phyloP scores from a whole-genome alignment of 495 filamentous ascomycete genomes.

The Xylaria flabelliformis region DNA sequence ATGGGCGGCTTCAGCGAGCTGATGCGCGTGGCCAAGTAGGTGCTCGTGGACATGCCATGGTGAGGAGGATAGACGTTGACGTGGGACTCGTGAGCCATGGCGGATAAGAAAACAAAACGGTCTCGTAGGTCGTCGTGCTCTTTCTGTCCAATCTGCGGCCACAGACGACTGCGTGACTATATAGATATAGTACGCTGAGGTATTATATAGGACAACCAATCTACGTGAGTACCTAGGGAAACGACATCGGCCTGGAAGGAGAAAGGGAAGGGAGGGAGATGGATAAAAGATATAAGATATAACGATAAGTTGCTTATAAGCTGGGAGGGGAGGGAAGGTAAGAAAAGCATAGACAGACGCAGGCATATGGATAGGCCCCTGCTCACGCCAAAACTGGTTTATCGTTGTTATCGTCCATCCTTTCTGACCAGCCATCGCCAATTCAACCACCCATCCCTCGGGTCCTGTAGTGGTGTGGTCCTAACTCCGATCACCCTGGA shows the following conservation, averaged over 20 bases:
- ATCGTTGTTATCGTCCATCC: not conserved
- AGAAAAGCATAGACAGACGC: not conserved
- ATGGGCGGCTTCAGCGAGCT: constrained; percentile 77
- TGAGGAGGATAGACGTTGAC: constrained; percentile 43
- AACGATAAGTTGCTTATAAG: not conserved
- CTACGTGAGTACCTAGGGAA: not conserved
- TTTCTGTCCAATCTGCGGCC: not conserved
- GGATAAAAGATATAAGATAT: not conserved
- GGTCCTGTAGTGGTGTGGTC: not conserved
- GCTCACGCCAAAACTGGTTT: too few relatives aligned
- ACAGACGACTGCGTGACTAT: not conserved
- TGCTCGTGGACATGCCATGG: constrained; percentile 60
- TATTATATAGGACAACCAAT: not conserved
- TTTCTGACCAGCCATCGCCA: not conserved
- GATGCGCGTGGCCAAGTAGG: constrained; percentile 75
- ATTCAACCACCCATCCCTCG: not conserved
- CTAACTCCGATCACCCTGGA: not conserved
- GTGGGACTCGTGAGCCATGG: constrained; percentile 32
- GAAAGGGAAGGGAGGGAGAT: too few relatives aligned
- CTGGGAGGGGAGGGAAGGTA: not conserved
- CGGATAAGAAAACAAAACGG: not conserved
- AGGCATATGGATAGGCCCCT: too few relatives aligned
- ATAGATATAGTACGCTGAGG: not conserved
- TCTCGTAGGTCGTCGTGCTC: not conserved
- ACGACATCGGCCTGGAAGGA: not conserved